Conservation (phyloP, 805 yeast species). For the Isabelozyma heimii region DNA sequence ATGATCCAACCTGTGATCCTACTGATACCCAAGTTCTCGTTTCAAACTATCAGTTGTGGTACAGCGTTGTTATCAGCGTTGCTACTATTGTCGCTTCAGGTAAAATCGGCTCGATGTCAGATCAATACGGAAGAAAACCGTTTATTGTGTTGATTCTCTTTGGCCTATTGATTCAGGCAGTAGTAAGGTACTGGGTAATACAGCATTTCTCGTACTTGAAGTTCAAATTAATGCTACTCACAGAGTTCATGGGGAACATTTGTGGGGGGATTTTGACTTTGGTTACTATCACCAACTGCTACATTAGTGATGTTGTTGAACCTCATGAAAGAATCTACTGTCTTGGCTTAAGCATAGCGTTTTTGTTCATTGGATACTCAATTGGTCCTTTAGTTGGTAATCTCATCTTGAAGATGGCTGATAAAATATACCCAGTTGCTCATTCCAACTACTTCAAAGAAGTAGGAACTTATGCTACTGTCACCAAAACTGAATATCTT, state of each 20-base stretch:
- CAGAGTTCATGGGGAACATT: constrained; percentile 44
- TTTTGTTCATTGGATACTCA: constrained; percentile 58
- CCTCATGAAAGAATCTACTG: constrained; percentile 55
- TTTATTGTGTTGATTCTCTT: constrained; percentile 18
- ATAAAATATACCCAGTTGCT: not conserved
- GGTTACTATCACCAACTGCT: constrained; percentile 61
- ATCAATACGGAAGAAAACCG: constrained; percentile 35
- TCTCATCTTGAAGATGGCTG: constrained; percentile 10
- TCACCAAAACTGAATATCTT: constrained; percentile 23
- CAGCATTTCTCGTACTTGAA: constrained; percentile 23
- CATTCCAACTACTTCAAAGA: not conserved
- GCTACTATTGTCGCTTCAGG: constrained; percentile 55
- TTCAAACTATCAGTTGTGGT: constrained; percentile 49
- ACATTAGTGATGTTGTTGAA: constrained; percentile 70
- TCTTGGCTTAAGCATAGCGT: constrained; percentile 59
- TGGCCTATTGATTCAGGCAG: constrained; percentile 18
- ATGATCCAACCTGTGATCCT: constrained; percentile 24
- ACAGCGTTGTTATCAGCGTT: constrained; percentile 39
- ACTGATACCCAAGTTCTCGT: constrained; percentile 33
- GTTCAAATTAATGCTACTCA: constrained; percentile 36
- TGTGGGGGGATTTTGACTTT: constrained; percentile 66
- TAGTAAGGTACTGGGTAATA: constrained; percentile 22
- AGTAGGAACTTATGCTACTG: constrained; percentile 1
- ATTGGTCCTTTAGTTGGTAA: constrained; percentile 65
- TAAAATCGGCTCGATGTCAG: constrained; percentile 40